phyloP scores from a whole-genome alignment of 768 basidiomycete species.

The Tubosaeta sp. region DNA sequence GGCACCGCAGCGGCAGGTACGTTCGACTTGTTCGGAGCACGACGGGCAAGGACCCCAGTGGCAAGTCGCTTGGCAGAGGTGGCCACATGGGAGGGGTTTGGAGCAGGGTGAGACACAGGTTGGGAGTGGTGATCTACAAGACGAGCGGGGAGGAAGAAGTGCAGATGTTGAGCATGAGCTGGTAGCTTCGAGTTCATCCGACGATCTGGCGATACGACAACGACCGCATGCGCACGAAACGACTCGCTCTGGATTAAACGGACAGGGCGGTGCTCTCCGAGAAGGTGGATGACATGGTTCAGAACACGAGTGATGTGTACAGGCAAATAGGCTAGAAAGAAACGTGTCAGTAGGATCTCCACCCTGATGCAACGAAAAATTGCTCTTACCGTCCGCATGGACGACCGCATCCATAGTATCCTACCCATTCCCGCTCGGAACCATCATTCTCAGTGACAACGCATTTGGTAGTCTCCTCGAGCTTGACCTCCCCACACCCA shows the following conservation, averaged over 20 bases:
- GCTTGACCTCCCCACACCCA: slow-evolving; percentile 62
- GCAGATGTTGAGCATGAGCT: not conserved
- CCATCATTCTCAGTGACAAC: slow-evolving; percentile 25
- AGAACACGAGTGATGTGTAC: slow-evolving; percentile 70
- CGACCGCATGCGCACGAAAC: slow-evolving; percentile 83
- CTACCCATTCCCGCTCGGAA: slow-evolving; percentile 55
- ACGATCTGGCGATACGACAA: slow-evolving; percentile 37
- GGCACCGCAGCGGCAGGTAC: slow-evolving; percentile 85
- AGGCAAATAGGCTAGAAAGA: slow-evolving; percentile 57
- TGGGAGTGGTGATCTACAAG: slow-evolving; percentile 75
- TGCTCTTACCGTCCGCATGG: slow-evolving; percentile 52
- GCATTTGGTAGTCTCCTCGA: slow-evolving; percentile 34
- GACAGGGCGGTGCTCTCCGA: slow-evolving; percentile 54
- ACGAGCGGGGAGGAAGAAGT: slow-evolving; percentile 38
- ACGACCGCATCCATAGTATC: slow-evolving; percentile 57
- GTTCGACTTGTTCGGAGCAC: slow-evolving; percentile 62
- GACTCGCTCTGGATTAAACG: slow-evolving; percentile 63
- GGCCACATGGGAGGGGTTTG: slow-evolving; percentile 67
- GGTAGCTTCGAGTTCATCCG: slow-evolving; percentile 13
- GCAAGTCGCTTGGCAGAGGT: slow-evolving; percentile 66
- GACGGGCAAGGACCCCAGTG: slow-evolving; percentile 80
- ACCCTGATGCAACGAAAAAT: not conserved
- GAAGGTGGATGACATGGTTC: slow-evolving; percentile 77
- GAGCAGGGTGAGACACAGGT: slow-evolving; percentile 70
- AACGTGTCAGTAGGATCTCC: not conserved